Evolutionary conservation across 2,329 filamentous ascomycete species (phyloP), one percentile per base, ranked within the genome.

Genomic region (Phoma herbarum): DNA sequence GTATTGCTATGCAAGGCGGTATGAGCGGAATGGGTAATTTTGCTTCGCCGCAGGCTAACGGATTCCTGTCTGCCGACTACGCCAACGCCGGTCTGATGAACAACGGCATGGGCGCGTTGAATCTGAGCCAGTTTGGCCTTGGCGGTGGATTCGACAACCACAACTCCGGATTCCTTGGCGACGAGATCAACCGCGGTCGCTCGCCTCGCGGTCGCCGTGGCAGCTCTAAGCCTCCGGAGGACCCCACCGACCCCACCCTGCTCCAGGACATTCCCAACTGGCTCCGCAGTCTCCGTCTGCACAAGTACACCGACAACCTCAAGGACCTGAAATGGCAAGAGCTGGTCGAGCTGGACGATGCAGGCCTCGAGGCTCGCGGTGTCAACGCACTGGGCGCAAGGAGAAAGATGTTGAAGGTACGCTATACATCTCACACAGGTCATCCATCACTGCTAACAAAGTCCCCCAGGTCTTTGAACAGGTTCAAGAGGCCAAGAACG

Each of bases 271-370:
- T 99, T 67, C 94, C 95, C 53, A 90, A 89, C 77, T 99, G 95
- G 95, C 86, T 99, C 71, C 88, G 95, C 75, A 97, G 93, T 77
- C 85, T 98, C 75, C 88, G 95, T 60, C 84, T 99, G 71, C 95
- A 99, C 84, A 99, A 99, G 83, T 99, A 99, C 80, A 99, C 95
- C 10, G 95, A 99, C 68, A 96, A 98, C 69, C 81, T 99, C 64
- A 99, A 98, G 81, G 94, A 98, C 73, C 87, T 98, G 83, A 93
- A 95, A 72, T 99, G 95, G 95, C 91, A 90, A 26, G 95, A 99
- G 52, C 81, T 99, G 68, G 83, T 99, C 60, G 91, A 95, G 77
- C 82, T 99, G 68, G 92, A 97, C 71, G 95, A 99, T 68, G 93
- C 93, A 74, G 93, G 92, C 47, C 83, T 99, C 63, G 94, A 98